Evolutionary conservation across 129 eudicot genomes (phyloP).

Genomic region (Escallonia rubra): DNA sequence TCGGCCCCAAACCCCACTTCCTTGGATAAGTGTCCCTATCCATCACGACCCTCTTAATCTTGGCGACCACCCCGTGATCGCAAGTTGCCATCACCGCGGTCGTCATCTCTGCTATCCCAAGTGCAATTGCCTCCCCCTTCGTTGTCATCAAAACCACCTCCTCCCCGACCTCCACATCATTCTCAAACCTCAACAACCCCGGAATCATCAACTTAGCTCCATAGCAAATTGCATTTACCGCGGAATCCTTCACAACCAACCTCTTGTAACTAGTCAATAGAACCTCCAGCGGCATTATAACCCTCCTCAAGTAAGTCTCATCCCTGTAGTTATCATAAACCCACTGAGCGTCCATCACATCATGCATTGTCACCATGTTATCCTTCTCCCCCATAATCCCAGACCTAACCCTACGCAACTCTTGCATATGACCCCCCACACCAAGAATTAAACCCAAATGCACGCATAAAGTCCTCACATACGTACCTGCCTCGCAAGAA

Average conservation of each 20-base stretch:
- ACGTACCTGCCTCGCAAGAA: constrained; percentile 86
- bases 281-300: constrained; percentile 79
- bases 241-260: constrained; percentile 80
- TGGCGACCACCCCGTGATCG: constrained; percentile 79
- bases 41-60: constrained; percentile 83
- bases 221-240: constrained; percentile 83
- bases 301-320: constrained; percentile 67
- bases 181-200: constrained; percentile 74
- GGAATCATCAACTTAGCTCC: constrained; percentile 91
- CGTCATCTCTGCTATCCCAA: constrained; percentile 88
- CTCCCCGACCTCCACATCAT: constrained; percentile 68
- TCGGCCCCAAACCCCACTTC: constrained; percentile 90
- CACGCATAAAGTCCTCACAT: constrained; percentile 88
- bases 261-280: constrained; percentile 75
- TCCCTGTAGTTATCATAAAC: constrained; percentile 64
- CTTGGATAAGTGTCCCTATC: constrained; percentile 85
- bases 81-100: constrained; percentile 85
- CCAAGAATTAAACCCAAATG: constrained; percentile 86
- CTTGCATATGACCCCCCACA: constrained; percentile 95
- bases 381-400: constrained; percentile 91
- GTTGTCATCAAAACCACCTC: constrained; percentile 90
- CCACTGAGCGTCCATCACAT: constrained; percentile 90
- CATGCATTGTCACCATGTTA: constrained; percentile 91
- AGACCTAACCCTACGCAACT: constrained; percentile 81
- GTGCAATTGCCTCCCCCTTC: constrained; percentile 80